Evolutionary conservation across 768 basidiomycete genomes (phyloP), one percentile per base, ranked within the genome.

Genomic region (Neoboletus magnificus): DNA sequence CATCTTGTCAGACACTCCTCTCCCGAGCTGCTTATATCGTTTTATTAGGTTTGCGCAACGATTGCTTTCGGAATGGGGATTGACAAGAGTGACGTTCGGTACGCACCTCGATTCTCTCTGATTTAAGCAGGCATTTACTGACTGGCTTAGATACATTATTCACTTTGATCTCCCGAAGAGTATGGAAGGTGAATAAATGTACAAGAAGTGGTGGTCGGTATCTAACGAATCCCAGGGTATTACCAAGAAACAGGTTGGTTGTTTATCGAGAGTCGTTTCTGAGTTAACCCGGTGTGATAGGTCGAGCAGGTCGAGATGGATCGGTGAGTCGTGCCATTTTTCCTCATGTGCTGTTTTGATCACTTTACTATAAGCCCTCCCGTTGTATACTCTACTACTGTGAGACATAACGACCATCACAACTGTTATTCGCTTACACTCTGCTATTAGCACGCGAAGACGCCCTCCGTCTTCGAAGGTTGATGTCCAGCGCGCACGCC

Each of bases 21-120:
- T 10, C n/a, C 36, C 15, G 4, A 22, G 25, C 49, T 22, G 39
- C 48, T 42, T 40, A 53, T 33, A 23, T 20, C 10, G 30, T 33
- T 8, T n/a, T 50, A 9, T 37, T 16, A 88, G 86, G 85, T 89
- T 41, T 84, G 88, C 25, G 88, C 88, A 11, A 90, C 89, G 0
- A 82, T 93, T 48, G 91, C 91, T 5, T 93, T 93, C 61, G 91
- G 91, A 2, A 84, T 92, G 73, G 91, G 91, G 2, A 92, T 93
- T 43, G 90, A 93, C 66, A 93, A 92, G 72, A 74, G 81, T 20
- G 85, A 91, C 58, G 88, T 90, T 50, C 79, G 87, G 83, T 84
- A 65, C 22, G 71, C 41, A 7, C 32, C 35, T 30, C 30, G 2
- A 1, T 52, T 20, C 15, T 3, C 20, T 37, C n/a, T 33, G 3